Percentiles rank a stretch among this genome's conserved stretches.
phyloP scores from a whole-genome alignment of 148 eudicot genomes.

The Linanthus parryae region DNA sequence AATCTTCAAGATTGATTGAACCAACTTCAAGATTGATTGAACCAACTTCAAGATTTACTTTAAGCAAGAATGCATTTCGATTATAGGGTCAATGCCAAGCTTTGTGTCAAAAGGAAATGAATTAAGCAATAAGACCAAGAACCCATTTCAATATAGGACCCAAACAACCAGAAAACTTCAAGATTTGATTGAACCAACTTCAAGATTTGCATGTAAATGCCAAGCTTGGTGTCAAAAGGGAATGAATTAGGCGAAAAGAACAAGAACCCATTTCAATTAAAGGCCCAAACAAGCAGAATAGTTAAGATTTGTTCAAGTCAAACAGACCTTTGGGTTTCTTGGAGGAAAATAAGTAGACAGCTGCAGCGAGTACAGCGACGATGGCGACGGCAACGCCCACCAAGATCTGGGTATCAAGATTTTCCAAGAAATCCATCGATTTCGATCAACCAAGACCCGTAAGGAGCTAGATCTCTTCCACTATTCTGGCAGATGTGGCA shows the following conservation, averaged over 20 bases:
- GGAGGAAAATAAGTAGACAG: constrained; percentile 38
- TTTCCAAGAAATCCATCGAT: constrained; percentile 49
- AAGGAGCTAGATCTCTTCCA: background rate
- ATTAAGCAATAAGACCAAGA: background rate
- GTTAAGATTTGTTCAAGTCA: background rate
- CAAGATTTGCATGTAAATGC: no score
- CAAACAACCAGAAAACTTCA: background rate
- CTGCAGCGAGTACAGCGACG: constrained; percentile 54
- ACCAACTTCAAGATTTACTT: no score
- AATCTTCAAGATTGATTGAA: no score
- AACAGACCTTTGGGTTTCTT: constrained; percentile 65
- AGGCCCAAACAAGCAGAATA: background rate
- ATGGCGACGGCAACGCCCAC: constrained; percentile 57
- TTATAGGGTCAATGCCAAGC: no score
- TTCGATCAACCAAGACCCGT: background rate
- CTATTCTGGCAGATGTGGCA: background rate
- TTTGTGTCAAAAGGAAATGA: no score
- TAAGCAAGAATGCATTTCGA: no score
- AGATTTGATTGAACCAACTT: no score
- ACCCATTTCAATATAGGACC: background rate
- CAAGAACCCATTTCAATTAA: background rate
- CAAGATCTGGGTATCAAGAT: constrained; percentile 49
- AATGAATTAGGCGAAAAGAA: background rate
- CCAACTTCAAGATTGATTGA: no score
- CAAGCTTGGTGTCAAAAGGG: no score